Evolutionary conservation across 2,329 filamentous ascomycete species (phyloP), one percentile per base, ranked within the genome.

Genomic region (Colletotrichum navitas): DNA sequence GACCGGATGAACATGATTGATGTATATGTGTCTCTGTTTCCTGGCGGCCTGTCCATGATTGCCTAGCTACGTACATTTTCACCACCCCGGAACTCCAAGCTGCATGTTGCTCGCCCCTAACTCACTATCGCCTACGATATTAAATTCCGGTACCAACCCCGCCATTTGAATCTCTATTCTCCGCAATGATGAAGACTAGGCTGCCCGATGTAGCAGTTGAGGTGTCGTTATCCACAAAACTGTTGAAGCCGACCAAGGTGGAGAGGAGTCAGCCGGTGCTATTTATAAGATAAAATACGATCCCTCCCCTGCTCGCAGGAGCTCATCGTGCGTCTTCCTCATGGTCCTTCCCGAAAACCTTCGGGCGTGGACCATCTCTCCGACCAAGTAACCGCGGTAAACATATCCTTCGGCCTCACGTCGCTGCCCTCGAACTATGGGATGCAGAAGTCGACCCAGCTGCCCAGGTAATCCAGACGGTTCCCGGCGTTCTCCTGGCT

Each of bases 371-470:
- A 36, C 32, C 12, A n/a, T 1, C 52, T 39, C n/a, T 24, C 52
- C 32, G 3, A 24, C 21, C 10, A 24, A 34, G 32, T 6, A 7
- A 6, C 5, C 10, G 12, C 29, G 8, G 21, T n/a, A n/a, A n/a
- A 55, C 21, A 11, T 2, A n/a, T 16, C 21, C 5, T 55, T 43
- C 18, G 68, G 21, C 24, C 39, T 43, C 32, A 14, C n/a, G 59
- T 52, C 29, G 43, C 34, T 61, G 36, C 24, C 26, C 32, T 41
- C 66, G 47, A 47, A 36, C 80, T 85, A 90, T 18, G 89, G 90
- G 75, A 92, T 91, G 79, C 90, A 92, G 79, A 91, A 91, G 79
- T 98, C 95, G 80, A 98, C 93, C 95, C 95, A 98, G 76, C 90
- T 93, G 71, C 93, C 93, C 58, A 98, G 85, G 80, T 97, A 95